These are phyloP conservation scores for Tuber indicum DNA, from an alignment of 495 filamentous ascomycete species.

Conservation along the genomic window DNA sequence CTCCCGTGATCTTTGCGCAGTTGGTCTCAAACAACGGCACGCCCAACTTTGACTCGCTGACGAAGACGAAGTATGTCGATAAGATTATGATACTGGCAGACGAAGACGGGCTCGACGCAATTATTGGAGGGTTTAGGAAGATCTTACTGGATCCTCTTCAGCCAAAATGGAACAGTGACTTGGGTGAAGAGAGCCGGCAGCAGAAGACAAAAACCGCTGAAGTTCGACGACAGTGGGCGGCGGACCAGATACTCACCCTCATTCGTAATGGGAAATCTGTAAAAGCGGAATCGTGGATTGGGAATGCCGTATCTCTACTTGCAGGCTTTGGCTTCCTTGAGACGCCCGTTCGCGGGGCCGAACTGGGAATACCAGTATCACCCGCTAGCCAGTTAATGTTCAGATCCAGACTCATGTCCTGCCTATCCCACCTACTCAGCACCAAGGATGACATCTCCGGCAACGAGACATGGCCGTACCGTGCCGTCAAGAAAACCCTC, in stretches of 20 bases:
- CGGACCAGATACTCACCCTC: conserved; percentile 51
- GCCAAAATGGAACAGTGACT: background rate
- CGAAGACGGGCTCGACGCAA: conserved; percentile 43
- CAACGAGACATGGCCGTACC: conserved; percentile 46
- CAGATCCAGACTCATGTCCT: conserved; percentile 59
- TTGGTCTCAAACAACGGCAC: conserved; percentile 63
- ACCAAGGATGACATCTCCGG: conserved; percentile 51
- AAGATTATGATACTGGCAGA: conserved; percentile 61
- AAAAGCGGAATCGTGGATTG: conserved; percentile 37
- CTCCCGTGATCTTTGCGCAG: conserved; percentile 55
- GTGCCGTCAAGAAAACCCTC: conserved; percentile 49
- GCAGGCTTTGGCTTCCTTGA: conserved; percentile 46
- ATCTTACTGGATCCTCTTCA: conserved; percentile 44
- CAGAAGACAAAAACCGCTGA: conserved; percentile 45
- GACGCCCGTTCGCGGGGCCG: conserved; percentile 32
- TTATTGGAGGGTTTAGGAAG: conserved; percentile 48
- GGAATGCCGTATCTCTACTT: conserved; percentile 40
- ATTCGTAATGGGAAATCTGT: conserved; percentile 42
- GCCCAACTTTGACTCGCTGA: conserved; percentile 76
- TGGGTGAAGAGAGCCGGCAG: conserved; percentile 46
- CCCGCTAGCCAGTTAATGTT: conserved; percentile 61
- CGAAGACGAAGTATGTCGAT: conserved; percentile 82
- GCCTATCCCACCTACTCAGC: conserved; percentile 63
- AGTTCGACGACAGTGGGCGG: conserved; percentile 41
- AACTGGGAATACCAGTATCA: conserved; percentile 50